These are phyloP conservation scores for Rhizophagus sp. DNA, from an alignment of 192 early-diverging fungal genomes.

Conservation along the genomic window DNA sequence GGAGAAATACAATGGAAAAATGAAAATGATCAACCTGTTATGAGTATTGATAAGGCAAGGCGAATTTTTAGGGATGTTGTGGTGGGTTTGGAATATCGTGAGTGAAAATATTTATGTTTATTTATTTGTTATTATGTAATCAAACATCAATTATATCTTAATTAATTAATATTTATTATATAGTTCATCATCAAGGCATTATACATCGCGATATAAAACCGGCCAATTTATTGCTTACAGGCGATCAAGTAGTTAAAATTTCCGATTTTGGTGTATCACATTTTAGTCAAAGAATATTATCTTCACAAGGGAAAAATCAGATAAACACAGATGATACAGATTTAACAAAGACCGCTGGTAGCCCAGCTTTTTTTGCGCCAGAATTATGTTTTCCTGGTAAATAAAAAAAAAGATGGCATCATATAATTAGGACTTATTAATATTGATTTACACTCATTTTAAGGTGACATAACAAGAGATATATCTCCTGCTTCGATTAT, in stretches of 20 bases:
- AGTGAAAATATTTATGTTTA: conserved; percentile 31
- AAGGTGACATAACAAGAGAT: conserved; percentile 37
- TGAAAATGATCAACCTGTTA: conserved; percentile 57
- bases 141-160: neutral
- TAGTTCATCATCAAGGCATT: conserved; percentile 92
- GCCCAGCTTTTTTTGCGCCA: conserved; percentile 98
- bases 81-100: conserved; percentile 88
- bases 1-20: conserved; percentile 93
- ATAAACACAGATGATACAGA: conserved; percentile 71
- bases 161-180: neutral
- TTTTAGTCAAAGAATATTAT: conserved; percentile 54
- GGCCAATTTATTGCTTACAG: conserved; percentile 85
- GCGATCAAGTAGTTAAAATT: conserved; percentile 85
- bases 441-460: neutral
- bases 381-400: conserved; percentile 84
- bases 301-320: conserved; percentile 26
- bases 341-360: conserved; percentile 92
- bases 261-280: conserved; percentile 98
- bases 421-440: neutral
- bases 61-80: conserved; percentile 89
- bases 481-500: conserved; percentile 36
- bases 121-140: neutral
- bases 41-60: conserved; percentile 65
- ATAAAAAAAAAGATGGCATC: neutral
- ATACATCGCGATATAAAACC: conserved; percentile 99